These are phyloP conservation scores for Dalbergia oliveri DNA, from an alignment of 306 rosid species.

Conservation along the genomic window DNA sequence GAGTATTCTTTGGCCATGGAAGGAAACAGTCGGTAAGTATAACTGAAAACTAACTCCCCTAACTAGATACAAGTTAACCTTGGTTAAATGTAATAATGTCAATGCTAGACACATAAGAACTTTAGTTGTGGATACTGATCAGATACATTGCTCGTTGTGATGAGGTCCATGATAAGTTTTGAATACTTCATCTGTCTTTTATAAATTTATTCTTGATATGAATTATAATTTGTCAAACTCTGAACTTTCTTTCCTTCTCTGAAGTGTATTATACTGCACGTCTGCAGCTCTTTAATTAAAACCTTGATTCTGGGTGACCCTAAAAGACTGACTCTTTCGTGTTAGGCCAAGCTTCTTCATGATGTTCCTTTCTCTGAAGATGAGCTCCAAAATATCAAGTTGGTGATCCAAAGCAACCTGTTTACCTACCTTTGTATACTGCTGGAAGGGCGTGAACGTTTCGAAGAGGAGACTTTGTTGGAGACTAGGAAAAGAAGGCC, in stretches of 20 bases:
- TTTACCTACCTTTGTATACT: conserved; percentile 63
- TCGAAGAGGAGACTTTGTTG: conserved; percentile 67
- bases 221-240: background rate
- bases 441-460: conserved; percentile 71
- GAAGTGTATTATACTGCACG: background rate
- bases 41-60: too few relatives aligned
- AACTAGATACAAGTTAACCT: too few relatives aligned
- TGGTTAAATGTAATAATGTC: too few relatives aligned
- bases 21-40: too few relatives aligned
- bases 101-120: too few relatives aligned
- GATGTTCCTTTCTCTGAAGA: conserved; percentile 67
- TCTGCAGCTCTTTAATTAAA: background rate
- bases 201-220: background rate
- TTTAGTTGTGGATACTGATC: too few relatives aligned
- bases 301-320: conserved; percentile 15
- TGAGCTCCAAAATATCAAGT: conserved; percentile 70
- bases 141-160: too few relatives aligned
- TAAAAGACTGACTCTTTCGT: conserved; percentile 34
- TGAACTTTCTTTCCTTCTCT: background rate
- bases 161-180: too few relatives aligned
- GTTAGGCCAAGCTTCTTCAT: conserved; percentile 72
- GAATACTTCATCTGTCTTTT: background rate
- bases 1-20: too few relatives aligned
- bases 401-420: conserved; percentile 68
- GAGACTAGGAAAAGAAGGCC: conserved; percentile 44